phyloP scores from a whole-genome alignment of 192 early-diverging fungal genomes.

The Coemansia sp. region DNA sequence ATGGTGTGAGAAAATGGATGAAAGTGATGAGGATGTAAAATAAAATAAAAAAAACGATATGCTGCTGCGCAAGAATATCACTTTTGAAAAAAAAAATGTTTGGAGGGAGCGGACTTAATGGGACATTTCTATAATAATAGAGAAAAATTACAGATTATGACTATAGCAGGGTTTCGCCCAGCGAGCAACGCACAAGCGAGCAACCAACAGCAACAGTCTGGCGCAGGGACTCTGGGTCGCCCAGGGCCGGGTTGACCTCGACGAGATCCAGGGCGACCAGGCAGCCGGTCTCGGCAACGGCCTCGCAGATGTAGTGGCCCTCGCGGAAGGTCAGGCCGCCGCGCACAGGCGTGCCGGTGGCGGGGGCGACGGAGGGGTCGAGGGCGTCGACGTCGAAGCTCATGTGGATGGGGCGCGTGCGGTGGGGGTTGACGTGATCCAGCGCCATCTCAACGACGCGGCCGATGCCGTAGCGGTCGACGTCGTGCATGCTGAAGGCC shows the following conservation, averaged over 20 bases:
- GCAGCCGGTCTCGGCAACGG: slow-evolving; percentile 80
- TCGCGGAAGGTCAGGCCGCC: slow-evolving; percentile 95
- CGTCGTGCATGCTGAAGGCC: slow-evolving; percentile 95
- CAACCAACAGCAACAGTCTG: slow-evolving; percentile 92
- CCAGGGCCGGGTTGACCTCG: slow-evolving; percentile 91
- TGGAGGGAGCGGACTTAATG: too few species aligned
- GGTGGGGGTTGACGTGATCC: slow-evolving; percentile 78
- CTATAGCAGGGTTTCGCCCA: slow-evolving; percentile 83
- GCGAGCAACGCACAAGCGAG: slow-evolving; percentile 78
- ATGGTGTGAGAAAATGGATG: neutral
- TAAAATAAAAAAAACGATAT: too few species aligned
- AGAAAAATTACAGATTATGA: neutral
- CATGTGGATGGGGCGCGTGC: slow-evolving; percentile 79
- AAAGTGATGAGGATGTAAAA: neutral
- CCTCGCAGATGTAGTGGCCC: slow-evolving; percentile 97
- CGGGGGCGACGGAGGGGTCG: slow-evolving; percentile 91
- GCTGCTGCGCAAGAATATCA: too few species aligned
- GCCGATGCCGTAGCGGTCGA: slow-evolving; percentile 93
- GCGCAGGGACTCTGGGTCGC: slow-evolving; percentile 69
- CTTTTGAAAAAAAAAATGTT: too few species aligned
- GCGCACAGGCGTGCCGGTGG: slow-evolving; percentile 93
- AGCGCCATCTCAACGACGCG: slow-evolving; percentile 90
- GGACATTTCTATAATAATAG: slow-evolving; percentile 5
- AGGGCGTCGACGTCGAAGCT: slow-evolving; percentile 95
- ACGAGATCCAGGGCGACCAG: slow-evolving; percentile 91